Evolutionary conservation across 768 basidiomycete genomes (phyloP).

Genomic region (Cystobasidium ongulense): DNA sequence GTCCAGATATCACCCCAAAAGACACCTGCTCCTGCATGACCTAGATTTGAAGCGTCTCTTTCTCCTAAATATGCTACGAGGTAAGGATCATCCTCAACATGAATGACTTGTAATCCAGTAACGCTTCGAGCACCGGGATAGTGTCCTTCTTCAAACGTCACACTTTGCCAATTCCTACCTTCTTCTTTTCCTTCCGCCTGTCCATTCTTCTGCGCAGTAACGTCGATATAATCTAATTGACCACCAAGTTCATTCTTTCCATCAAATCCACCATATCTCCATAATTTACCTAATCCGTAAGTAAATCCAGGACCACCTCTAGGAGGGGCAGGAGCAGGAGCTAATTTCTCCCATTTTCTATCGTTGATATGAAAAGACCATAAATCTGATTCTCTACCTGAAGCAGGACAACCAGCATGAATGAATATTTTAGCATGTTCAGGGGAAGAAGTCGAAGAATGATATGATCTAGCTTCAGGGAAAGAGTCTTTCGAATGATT

Average conservation of each 20-base stretch:
- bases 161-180: conserved; percentile 38
- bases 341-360: conserved; percentile 44
- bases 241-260: conserved; percentile 45
- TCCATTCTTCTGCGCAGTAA: no score
- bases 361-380: no score
- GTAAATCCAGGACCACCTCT: conserved; percentile 45
- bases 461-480: no score
- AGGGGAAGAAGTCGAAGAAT: no score
- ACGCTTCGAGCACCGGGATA: conserved; percentile 34
- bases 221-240: conserved; percentile 46
- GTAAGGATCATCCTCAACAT: conserved; percentile 45
- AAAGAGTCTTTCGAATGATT: no score
- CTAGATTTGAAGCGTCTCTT: conserved; percentile 41
- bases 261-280: conserved; percentile 47
- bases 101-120: conserved; percentile 46
- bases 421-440: conserved; percentile 46
- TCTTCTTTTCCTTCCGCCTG: no score
- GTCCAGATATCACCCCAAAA: conserved; percentile 49
- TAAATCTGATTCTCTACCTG: conserved; percentile 45
- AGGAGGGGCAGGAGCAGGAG: conserved; percentile 47
- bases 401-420: conserved; percentile 51
- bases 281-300: conserved; percentile 38
- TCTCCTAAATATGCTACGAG: conserved; percentile 31
- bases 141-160: conserved; percentile 11
- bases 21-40: conserved; percentile 48